phyloP scores from a whole-genome alignment of 2,329 filamentous ascomycete species.

The Cladosporium sp. region DNA sequence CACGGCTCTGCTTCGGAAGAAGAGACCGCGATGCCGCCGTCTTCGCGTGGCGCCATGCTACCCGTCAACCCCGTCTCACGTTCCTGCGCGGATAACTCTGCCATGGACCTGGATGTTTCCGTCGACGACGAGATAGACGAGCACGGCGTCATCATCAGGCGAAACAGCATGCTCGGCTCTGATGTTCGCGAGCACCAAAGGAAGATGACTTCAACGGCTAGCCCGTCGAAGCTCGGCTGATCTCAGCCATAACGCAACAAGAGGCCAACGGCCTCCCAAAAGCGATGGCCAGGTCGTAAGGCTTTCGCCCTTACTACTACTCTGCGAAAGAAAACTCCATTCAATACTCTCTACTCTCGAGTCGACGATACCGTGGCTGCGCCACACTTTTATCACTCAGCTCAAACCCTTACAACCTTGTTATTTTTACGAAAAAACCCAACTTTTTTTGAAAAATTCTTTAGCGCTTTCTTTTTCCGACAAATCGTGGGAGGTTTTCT shows the following conservation, averaged over 20 bases:
- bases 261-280: not conserved
- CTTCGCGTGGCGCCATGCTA: slow-evolving; percentile 23
- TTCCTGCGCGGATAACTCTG: slow-evolving; percentile 30
- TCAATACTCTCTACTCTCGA: slow-evolving; percentile 1
- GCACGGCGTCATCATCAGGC: slow-evolving; percentile 32
- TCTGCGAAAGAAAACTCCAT: not conserved
- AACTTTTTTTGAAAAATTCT: not conserved
- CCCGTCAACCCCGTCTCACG: slow-evolving; percentile 21
- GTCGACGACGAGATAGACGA: slow-evolving; percentile 33
- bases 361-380: not conserved
- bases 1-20: slow-evolving; percentile 29
- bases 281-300: not conserved
- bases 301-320: not conserved
- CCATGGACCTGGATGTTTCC: slow-evolving; percentile 33
- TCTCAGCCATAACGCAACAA: not conserved
- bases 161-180: slow-evolving; percentile 28
- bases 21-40: slow-evolving; percentile 12
- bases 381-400: not conserved
- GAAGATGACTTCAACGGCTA: slow-evolving; percentile 9
- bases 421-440: not conserved
- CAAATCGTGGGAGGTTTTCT: not conserved
- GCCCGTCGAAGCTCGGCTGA: slow-evolving; percentile 11
- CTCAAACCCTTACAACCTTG: not conserved
- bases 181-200: slow-evolving; percentile 13
- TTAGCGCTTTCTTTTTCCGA: slow-evolving; percentile 3